These are phyloP conservation scores for Rhododendron vialii DNA, from an alignment of 148 eudicot species.

Conservation along the genomic window DNA sequence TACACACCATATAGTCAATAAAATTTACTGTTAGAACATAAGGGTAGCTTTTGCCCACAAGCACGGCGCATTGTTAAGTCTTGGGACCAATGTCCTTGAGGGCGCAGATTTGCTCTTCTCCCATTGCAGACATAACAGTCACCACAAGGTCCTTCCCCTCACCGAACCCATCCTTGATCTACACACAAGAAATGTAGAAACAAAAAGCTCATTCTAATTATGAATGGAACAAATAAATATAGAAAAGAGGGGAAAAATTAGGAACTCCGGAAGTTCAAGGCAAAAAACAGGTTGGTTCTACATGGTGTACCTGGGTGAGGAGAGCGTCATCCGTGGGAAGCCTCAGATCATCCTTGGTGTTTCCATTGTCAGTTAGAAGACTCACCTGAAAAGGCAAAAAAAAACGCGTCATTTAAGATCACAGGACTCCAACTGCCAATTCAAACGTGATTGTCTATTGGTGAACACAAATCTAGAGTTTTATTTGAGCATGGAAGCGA, in stretches of 20 bases:
- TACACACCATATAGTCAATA: slow-evolving; percentile 3
- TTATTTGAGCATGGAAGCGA: not conserved
- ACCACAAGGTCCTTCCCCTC: slow-evolving; percentile 30
- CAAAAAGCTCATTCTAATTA: not conserved
- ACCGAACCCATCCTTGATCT: slow-evolving; percentile 22
- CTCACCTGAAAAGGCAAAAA: slow-evolving; percentile 13
- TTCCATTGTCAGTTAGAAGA: slow-evolving; percentile 23
- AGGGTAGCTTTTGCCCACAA: not conserved
- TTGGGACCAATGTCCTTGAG: slow-evolving; percentile 26
- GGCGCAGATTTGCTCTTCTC: slow-evolving; percentile 30
- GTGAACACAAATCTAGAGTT: not conserved
- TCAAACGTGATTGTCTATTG: not conserved
- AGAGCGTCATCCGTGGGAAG: slow-evolving; percentile 27
- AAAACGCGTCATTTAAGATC: not conserved
- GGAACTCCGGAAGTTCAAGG: not conserved
- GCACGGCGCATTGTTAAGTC: not conserved
- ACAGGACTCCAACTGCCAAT: not conserved
- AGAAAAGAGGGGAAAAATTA: not conserved
- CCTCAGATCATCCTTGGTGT: slow-evolving; percentile 27
- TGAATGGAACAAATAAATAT: not conserved
- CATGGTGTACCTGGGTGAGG: slow-evolving; percentile 16
- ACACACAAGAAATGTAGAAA: not conserved
- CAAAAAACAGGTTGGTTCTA: not conserved
- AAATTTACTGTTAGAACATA: not conserved
- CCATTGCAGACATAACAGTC: slow-evolving; percentile 30